Evolutionary conservation across 1,284 basidiomycete species (phyloP).

Genomic region (Sporisorium graminicola): DNA sequence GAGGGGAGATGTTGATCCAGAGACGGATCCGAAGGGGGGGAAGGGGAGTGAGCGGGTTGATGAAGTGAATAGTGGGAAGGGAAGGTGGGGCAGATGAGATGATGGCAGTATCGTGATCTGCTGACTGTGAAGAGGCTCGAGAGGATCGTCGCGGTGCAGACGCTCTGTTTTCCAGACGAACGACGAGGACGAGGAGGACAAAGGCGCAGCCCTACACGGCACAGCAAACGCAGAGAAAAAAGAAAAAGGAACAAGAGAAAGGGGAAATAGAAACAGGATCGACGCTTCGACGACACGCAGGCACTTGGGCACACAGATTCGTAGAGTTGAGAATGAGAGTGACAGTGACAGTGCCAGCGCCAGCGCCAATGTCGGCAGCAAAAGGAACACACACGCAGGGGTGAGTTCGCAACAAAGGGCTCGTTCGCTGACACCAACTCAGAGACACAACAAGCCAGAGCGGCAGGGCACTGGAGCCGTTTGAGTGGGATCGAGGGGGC

Average conservation of each 20-base stretch:
- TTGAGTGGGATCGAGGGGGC: not conserved
- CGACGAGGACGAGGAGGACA: not conserved
- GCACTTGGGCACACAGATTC: not conserved
- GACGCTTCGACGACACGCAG: not conserved
- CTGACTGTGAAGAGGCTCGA: not conserved
- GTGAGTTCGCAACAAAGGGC: not conserved
- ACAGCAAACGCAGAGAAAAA: not conserved
- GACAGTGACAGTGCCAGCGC: constrained; percentile 1
- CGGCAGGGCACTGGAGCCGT: constrained; percentile 1
- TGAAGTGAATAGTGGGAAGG: not conserved
- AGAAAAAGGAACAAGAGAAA: not conserved
- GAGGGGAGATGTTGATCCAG: not conserved
- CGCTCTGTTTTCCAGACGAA: not conserved
- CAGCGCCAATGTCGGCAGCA: not conserved
- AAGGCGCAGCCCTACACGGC: not conserved
- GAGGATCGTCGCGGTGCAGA: constrained; percentile 23
- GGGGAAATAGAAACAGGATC: not conserved
- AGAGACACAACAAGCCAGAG: not conserved
- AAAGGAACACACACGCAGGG: not conserved
- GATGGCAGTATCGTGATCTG: not conserved
- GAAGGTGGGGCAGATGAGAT: constrained; percentile 8
- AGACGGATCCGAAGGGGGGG: constrained; percentile 23
- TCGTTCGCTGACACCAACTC: not conserved
- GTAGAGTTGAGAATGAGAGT: not conserved
- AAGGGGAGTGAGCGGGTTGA: constrained; percentile 4